A percentile compares a stretch with the other conserved stretches of the same genome.
Evolutionary conservation across 1,284 basidiomycete species (phyloP).

Genomic region (Garcileccinum viscosum): DNA sequence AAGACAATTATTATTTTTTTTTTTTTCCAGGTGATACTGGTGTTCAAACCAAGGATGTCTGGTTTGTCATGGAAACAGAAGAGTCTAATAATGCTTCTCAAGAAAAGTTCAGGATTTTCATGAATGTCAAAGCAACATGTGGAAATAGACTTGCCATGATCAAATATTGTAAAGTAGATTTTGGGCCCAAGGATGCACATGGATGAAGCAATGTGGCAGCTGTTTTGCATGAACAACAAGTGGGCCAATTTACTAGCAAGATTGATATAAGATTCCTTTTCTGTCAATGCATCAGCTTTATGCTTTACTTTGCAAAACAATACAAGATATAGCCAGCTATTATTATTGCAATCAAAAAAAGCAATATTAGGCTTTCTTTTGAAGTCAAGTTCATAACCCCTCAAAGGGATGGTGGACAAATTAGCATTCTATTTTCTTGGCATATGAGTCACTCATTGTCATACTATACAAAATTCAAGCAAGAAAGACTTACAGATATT

Average conservation of each 20-base stretch:
- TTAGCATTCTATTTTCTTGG: not conserved
- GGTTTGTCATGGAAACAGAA: not conserved
- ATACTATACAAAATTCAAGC: not conserved
- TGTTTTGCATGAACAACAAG: not conserved
- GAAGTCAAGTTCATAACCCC: not conserved
- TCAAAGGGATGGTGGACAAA: not conserved
- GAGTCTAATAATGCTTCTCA: not conserved
- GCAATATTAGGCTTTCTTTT: not conserved
- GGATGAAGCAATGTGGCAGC: not conserved
- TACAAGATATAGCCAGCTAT: not conserved
- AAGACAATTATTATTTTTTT: not conserved
- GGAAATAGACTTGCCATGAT: not conserved
- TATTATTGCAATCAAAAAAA: not conserved
- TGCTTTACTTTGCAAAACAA: constrained; percentile 6
- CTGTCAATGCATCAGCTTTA: too few relatives aligned
- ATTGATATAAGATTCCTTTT: not conserved
- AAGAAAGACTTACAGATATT: not conserved
- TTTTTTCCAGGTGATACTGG: not conserved
- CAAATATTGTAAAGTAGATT: not conserved
- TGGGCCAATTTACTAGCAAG: not conserved
- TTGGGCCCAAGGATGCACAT: not conserved
- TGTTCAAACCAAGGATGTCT: not conserved
- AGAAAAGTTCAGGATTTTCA: not conserved
- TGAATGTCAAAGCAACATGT: not conserved
- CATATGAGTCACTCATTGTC: not conserved